Evolutionary conservation across 2,329 filamentous ascomycete genomes (phyloP), one percentile per base, ranked within the genome.

Genomic region (Cladosporium velox): DNA sequence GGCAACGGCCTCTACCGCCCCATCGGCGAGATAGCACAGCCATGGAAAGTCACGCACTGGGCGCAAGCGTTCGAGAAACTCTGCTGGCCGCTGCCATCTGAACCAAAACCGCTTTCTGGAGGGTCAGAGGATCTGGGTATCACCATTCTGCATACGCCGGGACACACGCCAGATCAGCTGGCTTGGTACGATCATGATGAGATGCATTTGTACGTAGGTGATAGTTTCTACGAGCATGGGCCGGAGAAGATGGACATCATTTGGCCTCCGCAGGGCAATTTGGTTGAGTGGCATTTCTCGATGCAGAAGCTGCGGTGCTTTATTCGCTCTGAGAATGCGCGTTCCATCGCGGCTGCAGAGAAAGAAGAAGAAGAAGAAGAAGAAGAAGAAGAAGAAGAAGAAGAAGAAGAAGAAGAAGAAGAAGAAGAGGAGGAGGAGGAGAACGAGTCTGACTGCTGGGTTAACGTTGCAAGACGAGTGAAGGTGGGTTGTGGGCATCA

Each of bases 121-220:
- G n/a, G 1, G 12, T 47, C 41, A 4, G n/a, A 21, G 11, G 68
- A 72, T 30, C 72, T 82, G n/a, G 73, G 74, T 1, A 74, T 84
- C 34, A 77, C 75, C n/a, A 76, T 83, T 28, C 72, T 83, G 10
- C 79, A 83, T 21, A 79, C 80, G 0, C 81, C 81, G 2, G 82
- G 82, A n/a, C 81, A 84, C 68, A 83, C 80, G 0, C 82, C 81
- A 0, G 81, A 83, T 66, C 76, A 78, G 24, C 68, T 83, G 1
- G 80, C 81, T 1, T 79, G 80, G 72, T 84, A 81, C 70, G 82
- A 83, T 59, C 71, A 76, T 10, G 71, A 76, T 1, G 80, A 83
- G 67, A 76, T 79, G 51, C 73, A 78, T 57, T 70, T 84, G 0
- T 84, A 79, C 64, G 79, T 83, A 5, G 82, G 82, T 5, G 82